Evolutionary conservation across 1,284 basidiomycete species (phyloP), one percentile per base, ranked within the genome.

Genomic region (Ceratobasidium papillatum): DNA sequence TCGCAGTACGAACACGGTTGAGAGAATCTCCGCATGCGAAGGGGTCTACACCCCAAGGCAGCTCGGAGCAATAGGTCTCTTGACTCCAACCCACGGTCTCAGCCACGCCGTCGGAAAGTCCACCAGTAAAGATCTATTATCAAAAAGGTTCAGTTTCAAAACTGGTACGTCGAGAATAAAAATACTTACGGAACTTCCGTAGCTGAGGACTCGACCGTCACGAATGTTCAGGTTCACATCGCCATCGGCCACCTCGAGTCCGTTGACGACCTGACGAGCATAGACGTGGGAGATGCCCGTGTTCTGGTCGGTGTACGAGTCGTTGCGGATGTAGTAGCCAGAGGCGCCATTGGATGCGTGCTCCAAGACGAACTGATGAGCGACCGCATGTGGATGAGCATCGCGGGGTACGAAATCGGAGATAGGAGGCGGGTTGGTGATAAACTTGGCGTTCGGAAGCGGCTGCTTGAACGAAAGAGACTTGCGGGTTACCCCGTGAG

Each of bases 201-300:
- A 72, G 34, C 69, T 72, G 2, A 72, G 19, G 11, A 72, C 69
- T 19, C 22, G 38, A 8, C 69, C 58, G 22, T 72, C 56, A 1
- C 27, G 43, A 25, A 96, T 85, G 84, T 96, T 96, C 80, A 98
- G 83, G 81, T 97, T 96, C 83, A 95, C 87, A 82, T 95, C 91
- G 49, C 91, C 95, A 79, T 97, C 94, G n/a, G 88, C 86, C 14
- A 98, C 93, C 80, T 95, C 93, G 68, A 95, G 84, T 45, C 94
- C 94, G 77, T 92, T 89, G 78, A 96, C 82, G 73, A 92, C 78
- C 83, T 98, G 94, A 77, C 90, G 88, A 76, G 91, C 88, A 79
- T 94, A 95, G 77, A 94, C 85, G 81, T 96, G 93, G n/a, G 93
- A 92, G 58, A 95, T 86, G 25, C 91, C 91, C 1, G 94, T 94